Evolutionary conservation across 768 basidiomycete genomes (phyloP), one percentile per base, ranked within the genome.

Genomic region (Boletus insuetus): DNA sequence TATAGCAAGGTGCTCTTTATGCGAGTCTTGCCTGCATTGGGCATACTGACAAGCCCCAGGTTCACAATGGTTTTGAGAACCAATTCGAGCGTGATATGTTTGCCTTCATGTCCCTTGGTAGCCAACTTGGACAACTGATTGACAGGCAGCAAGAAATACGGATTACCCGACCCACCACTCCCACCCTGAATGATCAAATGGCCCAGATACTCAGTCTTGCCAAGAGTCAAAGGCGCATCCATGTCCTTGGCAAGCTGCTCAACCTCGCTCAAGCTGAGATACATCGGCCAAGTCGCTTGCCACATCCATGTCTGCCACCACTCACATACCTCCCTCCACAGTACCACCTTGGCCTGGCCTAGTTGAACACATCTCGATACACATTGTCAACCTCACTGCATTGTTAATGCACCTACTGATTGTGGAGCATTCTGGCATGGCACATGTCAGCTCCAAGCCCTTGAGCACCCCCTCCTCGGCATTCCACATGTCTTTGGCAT

Each of bases 61-160:
- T 99, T 96, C 3, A 95, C 94, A 3, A 95, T 78, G 8, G 95
- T 79, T 70, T 98, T 98, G 58, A 99, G 86, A 69, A 97, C 96
- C 14, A 99, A 77, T 19, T 85, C 80, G n/a, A 98, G 79, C 1
- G 88, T 87, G 58, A 95, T 72, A 6, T 83, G 79, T 62, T 92
- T 89, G 17, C 69, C 92, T 5, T 82, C 80, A 10, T 80, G 77
- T 0, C 91, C 94, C 17, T 85, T 81, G 16, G 90, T 86, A 0
- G 91, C 95, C 58, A 90, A 89, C 69, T 94, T 92, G 4, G 95
- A 93, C 1, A 91, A 86, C 3, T 91, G 85, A 54, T 83, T 87
- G 29, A 79, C 72, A 3, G 82, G 65, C 6, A 85, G 77, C 54
- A 84, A 73, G 64, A 95, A 98, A 58, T 90, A 84, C 0, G 96